Evolutionary conservation across 805 yeast genomes (phyloP).

Genomic region (Ogataea naganishii): DNA sequence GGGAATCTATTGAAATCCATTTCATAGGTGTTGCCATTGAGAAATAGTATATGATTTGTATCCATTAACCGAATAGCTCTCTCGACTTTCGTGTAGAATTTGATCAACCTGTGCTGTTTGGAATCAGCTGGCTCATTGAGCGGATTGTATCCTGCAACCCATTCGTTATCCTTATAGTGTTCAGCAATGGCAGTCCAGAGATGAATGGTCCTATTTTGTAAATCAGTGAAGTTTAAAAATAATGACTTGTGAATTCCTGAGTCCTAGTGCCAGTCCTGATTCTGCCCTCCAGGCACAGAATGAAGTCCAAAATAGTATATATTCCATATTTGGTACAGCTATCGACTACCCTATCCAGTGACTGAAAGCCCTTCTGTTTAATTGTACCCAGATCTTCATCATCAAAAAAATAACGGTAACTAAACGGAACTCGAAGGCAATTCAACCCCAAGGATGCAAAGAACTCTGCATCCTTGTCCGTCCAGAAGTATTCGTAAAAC

Average conservation of each 20-base stretch:
- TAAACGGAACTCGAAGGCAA: conserved; percentile 41
- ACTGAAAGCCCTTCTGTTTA: conserved; percentile 35
- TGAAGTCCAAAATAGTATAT: conserved; percentile 39
- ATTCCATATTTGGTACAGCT: conserved; percentile 36
- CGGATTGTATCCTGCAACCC: conserved; percentile 50
- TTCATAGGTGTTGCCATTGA: conserved; percentile 43
- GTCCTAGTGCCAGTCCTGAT: conserved; percentile 46
- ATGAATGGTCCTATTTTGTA: conserved; percentile 36
- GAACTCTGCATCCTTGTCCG: conserved; percentile 38
- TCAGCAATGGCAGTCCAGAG: conserved; percentile 37
- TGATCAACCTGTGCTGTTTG: no score
- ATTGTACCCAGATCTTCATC: conserved; percentile 34
- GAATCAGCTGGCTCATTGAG: conserved; percentile 43
- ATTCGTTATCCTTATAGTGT: conserved; percentile 34
- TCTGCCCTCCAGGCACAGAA: conserved; percentile 44
- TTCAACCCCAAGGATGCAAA: conserved; percentile 32
- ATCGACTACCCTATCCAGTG: conserved; percentile 33
- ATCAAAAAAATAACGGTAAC: conserved; percentile 39
- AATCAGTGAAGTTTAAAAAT: conserved; percentile 39
- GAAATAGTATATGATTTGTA: conserved; percentile 37
- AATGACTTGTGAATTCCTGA: conserved; percentile 35
- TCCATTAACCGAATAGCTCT: conserved; percentile 33
- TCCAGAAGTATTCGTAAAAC: conserved; percentile 45
- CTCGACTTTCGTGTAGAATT: conserved; percentile 30
- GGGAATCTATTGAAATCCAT: conserved; percentile 42